Base-by-base conservation (phyloP, 2,329 filamentous ascomycete genomes). In the Colletotrichum australisinense region DNA sequence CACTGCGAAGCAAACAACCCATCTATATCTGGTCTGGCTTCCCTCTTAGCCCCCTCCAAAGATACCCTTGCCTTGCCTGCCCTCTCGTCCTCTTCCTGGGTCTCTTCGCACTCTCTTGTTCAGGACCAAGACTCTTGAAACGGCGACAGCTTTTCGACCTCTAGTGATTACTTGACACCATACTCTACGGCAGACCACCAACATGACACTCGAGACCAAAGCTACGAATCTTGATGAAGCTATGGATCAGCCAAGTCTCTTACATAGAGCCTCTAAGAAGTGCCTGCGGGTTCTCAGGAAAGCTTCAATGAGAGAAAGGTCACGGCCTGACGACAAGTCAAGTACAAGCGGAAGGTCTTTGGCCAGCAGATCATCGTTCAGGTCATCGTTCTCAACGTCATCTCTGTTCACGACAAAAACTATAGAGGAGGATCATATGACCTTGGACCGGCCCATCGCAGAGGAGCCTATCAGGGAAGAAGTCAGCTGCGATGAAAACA, bases 1-100 rank as follows among this genome's bases (percentile, higher is more conserved):
- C 71, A 70, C 30, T 49, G 14, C 11, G 56, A 57, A 70, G 71
- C 67, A 66, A 57, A 56, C 56, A 73, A 16, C 32, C 35, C 66
- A 28, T 70, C 49, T 62, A 73, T 66, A 71, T 70, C 67, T 62
- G 55, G 42, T 56, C 53, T 64, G 32, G 38, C 32, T 35, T 42
- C 28, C 42, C 46, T 38, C 59, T 46, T 49, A 4, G 35, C 60
- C 32, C 35, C 24, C 55, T n/a, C 32, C 49, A 26, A 38, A 55
- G 32, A 26, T 35, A 56, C 46, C 60, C 60, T 24, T 57, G 49
- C 28, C 49, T 7, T 30, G 5, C 24, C 53, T 46, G 28, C 12
- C 1, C 30, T 32, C n/a, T 7, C 22, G 22, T 38, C 1, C 14
- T 42, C 42, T 46, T 19, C 55, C 2, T 7, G 24, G 16, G n/a